phyloP scores from a whole-genome alignment of 345 rosid genomes.

The Hibiscus syriacus region DNA sequence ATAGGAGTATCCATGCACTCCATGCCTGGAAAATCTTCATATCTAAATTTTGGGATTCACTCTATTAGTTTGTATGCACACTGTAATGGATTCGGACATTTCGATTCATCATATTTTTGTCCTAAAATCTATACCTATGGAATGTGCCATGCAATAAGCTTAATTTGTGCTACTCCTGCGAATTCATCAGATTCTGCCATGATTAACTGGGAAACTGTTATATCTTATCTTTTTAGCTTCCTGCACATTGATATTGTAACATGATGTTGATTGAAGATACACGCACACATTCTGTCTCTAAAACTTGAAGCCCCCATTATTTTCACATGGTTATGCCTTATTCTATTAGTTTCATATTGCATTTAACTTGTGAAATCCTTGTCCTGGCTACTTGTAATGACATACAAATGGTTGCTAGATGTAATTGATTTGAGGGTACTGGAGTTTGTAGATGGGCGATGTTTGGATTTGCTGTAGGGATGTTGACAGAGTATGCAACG shows the following conservation, averaged over 20 bases:
- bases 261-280: too few relatives aligned
- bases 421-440: background rate
- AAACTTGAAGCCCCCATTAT: background rate
- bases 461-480: constrained; percentile 70
- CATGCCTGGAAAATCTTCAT: background rate
- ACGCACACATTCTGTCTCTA: too few relatives aligned
- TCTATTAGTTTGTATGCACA: background rate
- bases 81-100: background rate
- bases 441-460: constrained; percentile 54
- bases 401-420: background rate
- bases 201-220: background rate
- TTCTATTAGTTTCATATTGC: background rate
- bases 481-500: constrained; percentile 72
- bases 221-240: too few relatives aligned
- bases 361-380: background rate
- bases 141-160: background rate
- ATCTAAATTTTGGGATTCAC: background rate
- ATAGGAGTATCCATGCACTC: background rate
- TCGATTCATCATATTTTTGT: background rate
- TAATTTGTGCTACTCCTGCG: background rate
- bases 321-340: background rate
- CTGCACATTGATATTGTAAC: too few relatives aligned
- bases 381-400: background rate
- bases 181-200: background rate
- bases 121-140: background rate